Base-by-base conservation (phyloP, 176 grass and related monocot genomes). In the Zea luxurians region DNA sequence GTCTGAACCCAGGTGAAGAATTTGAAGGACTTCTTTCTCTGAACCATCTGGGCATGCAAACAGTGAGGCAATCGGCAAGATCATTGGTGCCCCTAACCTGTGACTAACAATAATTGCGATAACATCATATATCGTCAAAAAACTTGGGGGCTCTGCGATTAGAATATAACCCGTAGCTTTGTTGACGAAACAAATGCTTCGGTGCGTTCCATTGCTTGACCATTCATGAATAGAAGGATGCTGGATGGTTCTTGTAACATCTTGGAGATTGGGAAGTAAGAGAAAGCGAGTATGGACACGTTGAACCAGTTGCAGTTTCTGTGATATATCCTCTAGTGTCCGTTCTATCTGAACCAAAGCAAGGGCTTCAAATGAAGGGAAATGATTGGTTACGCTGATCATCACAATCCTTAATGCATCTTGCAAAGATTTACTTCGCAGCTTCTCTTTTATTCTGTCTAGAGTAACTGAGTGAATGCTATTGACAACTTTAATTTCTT, bases 61-160 rank as follows among this genome's bases (percentile, higher is more conserved):
- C 62, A 97, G 43, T 67, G 91, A 84, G 49, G 87, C 87, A 43
- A 97, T 74, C 1, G 94, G 94, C 76, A 97, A 88, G 57, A 88
- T 88, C 44, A 92, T 65, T 27, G 91, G 89, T 52, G 86, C 81
- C 61, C 89, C 89, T 75, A 97, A 80, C 74, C 70, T 77, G 49
- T 88, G 91, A 65, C 94, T 97, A 49, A 90, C 77, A 76, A 85
- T 80, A 84, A 86, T 83, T n/a, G 89, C 87, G 40, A 97, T 77
- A 66, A 86, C 82, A 80, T 97, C 91, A 78, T 97, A 87, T 84
- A 97, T 61, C 77, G 91, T 92, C 70, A 97, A 74, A 88, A 94
- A 97, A 69, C 60, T 88, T 75, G 94, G 94, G 50, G 91, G 91
- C 45, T 92, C 94, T 74, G 94, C 91, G 46, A 97, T 81, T 81